Percentiles rank a stretch among this genome's conserved stretches.
These are phyloP conservation scores for Chlorella variabilis DNA, from an alignment of 163 green algal genomes.

Conservation along the genomic window DNA sequence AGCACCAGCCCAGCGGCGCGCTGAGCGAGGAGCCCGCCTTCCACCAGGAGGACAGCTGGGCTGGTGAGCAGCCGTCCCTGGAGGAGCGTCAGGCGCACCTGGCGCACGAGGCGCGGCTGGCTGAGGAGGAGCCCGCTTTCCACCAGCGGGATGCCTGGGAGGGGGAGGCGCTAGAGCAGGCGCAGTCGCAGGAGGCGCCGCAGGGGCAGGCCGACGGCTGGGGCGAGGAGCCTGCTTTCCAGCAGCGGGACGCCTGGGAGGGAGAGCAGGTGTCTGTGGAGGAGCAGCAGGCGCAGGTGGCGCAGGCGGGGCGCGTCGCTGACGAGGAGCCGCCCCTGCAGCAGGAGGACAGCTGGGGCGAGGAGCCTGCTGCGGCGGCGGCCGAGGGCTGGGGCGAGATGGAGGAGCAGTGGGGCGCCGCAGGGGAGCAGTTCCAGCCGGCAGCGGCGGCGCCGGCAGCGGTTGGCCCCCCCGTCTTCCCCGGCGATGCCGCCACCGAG, in stretches of 20 bases:
- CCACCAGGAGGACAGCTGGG: not conserved
- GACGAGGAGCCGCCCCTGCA: not conserved
- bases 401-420: not conserved
- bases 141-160: constrained; percentile 2
- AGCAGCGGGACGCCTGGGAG: constrained; percentile 1
- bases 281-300: not conserved
- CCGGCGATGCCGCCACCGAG: not conserved
- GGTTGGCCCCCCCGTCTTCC: not conserved
- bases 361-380: not conserved
- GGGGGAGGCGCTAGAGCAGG: not conserved
- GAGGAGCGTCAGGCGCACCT: not conserved
- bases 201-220: not conserved
- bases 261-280: not conserved
- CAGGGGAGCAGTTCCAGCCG: no score
- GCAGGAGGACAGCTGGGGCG: not conserved
- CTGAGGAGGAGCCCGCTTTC: constrained; percentile 1
- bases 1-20: no score
- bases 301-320: not conserved
- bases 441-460: not conserved
- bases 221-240: constrained; percentile 7
- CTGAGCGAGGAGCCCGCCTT: no score
- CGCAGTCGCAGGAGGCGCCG: not conserved
- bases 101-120: not conserved
- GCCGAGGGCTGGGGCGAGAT: constrained; percentile 4
- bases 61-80: no score